A percentile compares a stretch with the other conserved stretches of the same genome.
These are phyloP conservation scores for Trichoderma polysporum DNA, from an alignment of 2,329 filamentous ascomycete species.

Conservation along the genomic window DNA sequence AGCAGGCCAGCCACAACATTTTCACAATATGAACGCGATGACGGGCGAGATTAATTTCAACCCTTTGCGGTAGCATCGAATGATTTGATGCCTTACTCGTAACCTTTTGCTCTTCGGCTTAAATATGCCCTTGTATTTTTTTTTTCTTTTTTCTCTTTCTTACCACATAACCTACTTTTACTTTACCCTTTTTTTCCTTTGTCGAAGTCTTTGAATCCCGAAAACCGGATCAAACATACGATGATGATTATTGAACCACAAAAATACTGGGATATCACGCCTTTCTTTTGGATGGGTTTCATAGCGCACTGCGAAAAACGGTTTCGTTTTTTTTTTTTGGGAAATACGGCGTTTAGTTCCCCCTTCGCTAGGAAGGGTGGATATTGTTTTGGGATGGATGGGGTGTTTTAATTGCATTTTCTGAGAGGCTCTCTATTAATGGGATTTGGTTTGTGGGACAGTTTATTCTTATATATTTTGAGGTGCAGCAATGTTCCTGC, in stretches of 20 bases:
- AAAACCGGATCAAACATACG: neutral
- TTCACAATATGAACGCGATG: slow-evolving; percentile 42
- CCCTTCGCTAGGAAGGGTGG: neutral
- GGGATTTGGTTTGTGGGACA: too few relatives aligned
- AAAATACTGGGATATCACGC: neutral
- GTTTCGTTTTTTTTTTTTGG: neutral
- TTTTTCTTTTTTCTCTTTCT: neutral
- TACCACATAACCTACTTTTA: neutral
- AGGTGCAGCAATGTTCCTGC: neutral
- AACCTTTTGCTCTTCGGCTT: neutral
- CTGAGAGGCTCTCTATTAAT: too few relatives aligned
- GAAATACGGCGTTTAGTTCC: neutral
- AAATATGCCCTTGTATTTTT: slow-evolving; percentile 7
- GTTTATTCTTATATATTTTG: neutral
- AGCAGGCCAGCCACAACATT: slow-evolving; percentile 39
- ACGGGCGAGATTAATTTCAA: slow-evolving; percentile 32
- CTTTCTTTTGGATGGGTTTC: neutral
- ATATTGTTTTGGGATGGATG: neutral
- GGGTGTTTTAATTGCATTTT: neutral
- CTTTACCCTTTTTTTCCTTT: slow-evolving; percentile 1
- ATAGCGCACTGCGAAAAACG: neutral
- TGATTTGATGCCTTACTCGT: neutral
- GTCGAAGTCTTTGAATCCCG: slow-evolving; percentile 3
- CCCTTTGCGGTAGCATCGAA: slow-evolving; percentile 18
- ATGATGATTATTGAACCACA: slow-evolving; percentile 16